Conservation (phyloP, 371 early-diverging fungal species). For the Mortierella sp. region DNA sequence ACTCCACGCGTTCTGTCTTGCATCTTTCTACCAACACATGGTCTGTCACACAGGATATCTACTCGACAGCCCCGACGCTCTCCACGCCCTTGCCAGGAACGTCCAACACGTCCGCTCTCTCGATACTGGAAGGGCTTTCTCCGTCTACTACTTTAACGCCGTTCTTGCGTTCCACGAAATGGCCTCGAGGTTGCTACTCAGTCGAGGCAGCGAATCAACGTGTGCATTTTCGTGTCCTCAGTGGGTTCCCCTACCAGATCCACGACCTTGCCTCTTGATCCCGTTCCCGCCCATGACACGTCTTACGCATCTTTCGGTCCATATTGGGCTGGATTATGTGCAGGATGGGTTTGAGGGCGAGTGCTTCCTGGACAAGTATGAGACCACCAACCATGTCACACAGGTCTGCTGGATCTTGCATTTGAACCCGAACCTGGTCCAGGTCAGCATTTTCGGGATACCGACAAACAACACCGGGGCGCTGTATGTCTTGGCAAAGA, state of each 20-base stretch:
- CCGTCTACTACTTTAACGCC: neutral
- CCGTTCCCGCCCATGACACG: neutral
- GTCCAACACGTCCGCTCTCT: neutral
- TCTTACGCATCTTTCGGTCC: neutral
- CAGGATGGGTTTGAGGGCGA: neutral
- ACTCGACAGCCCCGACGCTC: neutral
- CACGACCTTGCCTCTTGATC: neutral
- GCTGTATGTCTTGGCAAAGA: neutral
- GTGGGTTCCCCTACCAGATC: neutral
- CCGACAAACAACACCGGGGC: neutral
- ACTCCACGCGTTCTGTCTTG: neutral
- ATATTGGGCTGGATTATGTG: conserved; percentile 1
- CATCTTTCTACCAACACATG: neutral
- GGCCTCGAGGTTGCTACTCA: neutral
- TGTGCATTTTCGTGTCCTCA: neutral
- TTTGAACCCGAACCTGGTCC: neutral
- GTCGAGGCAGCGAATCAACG: neutral
- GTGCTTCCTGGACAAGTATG: neutral
- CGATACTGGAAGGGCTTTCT: neutral
- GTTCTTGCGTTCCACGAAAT: neutral
- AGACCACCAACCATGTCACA: neutral
- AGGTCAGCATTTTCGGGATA: neutral
- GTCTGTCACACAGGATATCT: neutral
- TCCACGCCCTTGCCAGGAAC: neutral
- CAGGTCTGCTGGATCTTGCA: neutral